phyloP scores from a whole-genome alignment of 1,139 yeast species.

The Candida tetrigidarum region DNA sequence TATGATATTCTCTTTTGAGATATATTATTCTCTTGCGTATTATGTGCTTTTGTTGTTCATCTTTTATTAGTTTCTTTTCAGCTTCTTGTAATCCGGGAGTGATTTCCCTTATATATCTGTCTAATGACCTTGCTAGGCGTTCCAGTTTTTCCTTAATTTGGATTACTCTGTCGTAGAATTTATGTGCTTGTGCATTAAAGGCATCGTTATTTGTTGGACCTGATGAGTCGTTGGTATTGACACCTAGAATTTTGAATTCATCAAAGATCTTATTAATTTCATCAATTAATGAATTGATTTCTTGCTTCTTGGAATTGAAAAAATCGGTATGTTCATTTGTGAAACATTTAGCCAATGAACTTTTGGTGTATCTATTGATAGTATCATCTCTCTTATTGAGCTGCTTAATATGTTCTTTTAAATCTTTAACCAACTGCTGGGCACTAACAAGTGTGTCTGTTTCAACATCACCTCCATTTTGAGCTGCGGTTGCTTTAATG shows the following conservation, averaged over 20 bases:
- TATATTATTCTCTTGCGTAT: slow-evolving; percentile 11
- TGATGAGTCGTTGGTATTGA: background rate
- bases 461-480: too few species aligned
- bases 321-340: slow-evolving; percentile 15
- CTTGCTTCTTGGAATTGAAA: slow-evolving; percentile 15
- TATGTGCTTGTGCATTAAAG: background rate
- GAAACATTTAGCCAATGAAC: slow-evolving; percentile 1
- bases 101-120: slow-evolving; percentile 3
- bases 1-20: slow-evolving; percentile 17
- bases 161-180: background rate
- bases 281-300: slow-evolving; percentile 35
- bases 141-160: background rate
- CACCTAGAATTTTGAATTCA: slow-evolving; percentile 15
- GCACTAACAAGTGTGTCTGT: background rate
- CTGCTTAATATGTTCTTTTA: background rate
- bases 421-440: background rate
- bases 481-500: background rate
- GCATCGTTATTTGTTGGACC: background rate
- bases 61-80: slow-evolving; percentile 6
- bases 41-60: slow-evolving; percentile 6
- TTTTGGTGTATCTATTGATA: background rate
- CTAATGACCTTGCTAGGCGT: background rate
- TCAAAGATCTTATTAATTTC: slow-evolving; percentile 40
- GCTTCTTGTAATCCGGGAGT: slow-evolving; percentile 8
- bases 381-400: background rate